Evolutionary conservation across 2,329 filamentous ascomycete species (phyloP).

Genomic region (Tympanopsis confertula): DNA sequence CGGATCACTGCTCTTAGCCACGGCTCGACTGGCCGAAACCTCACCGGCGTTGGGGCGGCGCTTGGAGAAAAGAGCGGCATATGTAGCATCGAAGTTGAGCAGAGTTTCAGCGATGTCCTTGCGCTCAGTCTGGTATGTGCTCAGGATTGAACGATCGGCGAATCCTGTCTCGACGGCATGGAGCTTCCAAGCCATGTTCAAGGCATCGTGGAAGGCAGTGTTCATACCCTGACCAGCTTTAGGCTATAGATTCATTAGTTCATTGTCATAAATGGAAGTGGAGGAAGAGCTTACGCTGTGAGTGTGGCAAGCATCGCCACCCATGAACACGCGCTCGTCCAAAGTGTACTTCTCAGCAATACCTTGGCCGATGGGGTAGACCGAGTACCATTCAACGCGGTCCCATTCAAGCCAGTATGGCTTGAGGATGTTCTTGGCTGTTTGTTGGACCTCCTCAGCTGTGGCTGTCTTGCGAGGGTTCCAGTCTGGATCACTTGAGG

Average conservation of each 20-base stretch:
- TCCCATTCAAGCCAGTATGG: constrained; percentile 61
- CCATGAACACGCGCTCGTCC: constrained; percentile 61
- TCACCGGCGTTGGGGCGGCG: constrained; percentile 62
- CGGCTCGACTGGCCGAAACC: constrained; percentile 43
- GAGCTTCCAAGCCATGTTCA: constrained; percentile 93
- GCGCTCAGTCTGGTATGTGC: constrained; percentile 78
- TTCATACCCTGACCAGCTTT: constrained; percentile 76
- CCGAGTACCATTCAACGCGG: constrained; percentile 62
- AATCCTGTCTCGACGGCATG: constrained; percentile 80
- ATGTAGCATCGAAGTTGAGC: constrained; percentile 76
- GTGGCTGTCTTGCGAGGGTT: constrained; percentile 52
- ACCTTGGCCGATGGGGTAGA: constrained; percentile 67
- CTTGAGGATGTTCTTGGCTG: constrained; percentile 52
- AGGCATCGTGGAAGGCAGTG: constrained; percentile 66
- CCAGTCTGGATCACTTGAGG: constrained; percentile 48
- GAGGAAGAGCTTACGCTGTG: constrained; percentile 46
- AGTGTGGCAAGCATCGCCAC: constrained; percentile 69
- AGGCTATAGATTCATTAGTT: constrained; percentile 38
- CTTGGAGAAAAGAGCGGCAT: constrained; percentile 80
- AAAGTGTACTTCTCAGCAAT: constrained; percentile 58
- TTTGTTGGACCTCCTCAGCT: constrained; percentile 48
- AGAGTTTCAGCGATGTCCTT: constrained; percentile 76
- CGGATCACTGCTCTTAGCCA: constrained; percentile 12
- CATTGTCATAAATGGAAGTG: background rate
- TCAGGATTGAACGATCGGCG: constrained; percentile 61